These are phyloP conservation scores for Bondarzewia mesenterica DNA, from an alignment of 1,284 basidiomycete species.

Conservation along the genomic window DNA sequence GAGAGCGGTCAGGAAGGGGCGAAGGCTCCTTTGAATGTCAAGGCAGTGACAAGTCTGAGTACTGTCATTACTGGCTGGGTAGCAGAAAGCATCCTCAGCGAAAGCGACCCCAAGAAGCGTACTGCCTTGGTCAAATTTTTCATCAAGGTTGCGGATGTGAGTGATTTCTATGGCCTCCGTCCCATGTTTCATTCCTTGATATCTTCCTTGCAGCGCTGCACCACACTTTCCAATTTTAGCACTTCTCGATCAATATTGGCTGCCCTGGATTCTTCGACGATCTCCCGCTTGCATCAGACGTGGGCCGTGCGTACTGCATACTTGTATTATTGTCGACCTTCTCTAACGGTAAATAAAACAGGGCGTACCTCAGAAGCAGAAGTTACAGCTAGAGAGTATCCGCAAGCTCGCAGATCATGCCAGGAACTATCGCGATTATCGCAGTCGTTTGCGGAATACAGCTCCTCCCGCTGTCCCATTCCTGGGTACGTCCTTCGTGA, in stretches of 20 bases:
- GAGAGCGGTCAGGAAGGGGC: slow-evolving; percentile 69
- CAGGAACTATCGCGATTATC: slow-evolving; percentile 91
- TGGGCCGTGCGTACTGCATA: slow-evolving; percentile 65
- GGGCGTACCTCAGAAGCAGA: slow-evolving; percentile 83
- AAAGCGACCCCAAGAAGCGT: slow-evolving; percentile 85
- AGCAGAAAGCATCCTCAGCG: slow-evolving; percentile 85
- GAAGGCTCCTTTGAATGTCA: slow-evolving; percentile 62
- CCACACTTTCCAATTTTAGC: slow-evolving; percentile 82
- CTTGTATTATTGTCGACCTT: slow-evolving; percentile 4
- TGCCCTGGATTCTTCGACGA: slow-evolving; percentile 91
- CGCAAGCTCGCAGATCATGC: slow-evolving; percentile 84
- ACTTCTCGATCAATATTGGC: slow-evolving; percentile 90
- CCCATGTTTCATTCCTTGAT: slow-evolving; percentile 20
- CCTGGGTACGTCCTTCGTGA: slow-evolving; percentile 51
- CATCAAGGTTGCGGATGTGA: slow-evolving; percentile 90
- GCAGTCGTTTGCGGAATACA: slow-evolving; percentile 73
- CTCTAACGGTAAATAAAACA: too few species aligned
- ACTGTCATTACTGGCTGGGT: slow-evolving; percentile 96
- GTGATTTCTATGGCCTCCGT: slow-evolving; percentile 24
- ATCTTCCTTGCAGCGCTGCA: slow-evolving; percentile 61
- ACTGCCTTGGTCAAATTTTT: slow-evolving; percentile 87
- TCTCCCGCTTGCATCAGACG: slow-evolving; percentile 84
- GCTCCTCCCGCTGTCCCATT: slow-evolving; percentile 88
- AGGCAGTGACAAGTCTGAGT: slow-evolving; percentile 81
- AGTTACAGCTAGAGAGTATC: slow-evolving; percentile 70